These are phyloP conservation scores for Penicillium sp. DNA, from an alignment of 2,329 filamentous ascomycete genomes.

Conservation along the genomic window DNA sequence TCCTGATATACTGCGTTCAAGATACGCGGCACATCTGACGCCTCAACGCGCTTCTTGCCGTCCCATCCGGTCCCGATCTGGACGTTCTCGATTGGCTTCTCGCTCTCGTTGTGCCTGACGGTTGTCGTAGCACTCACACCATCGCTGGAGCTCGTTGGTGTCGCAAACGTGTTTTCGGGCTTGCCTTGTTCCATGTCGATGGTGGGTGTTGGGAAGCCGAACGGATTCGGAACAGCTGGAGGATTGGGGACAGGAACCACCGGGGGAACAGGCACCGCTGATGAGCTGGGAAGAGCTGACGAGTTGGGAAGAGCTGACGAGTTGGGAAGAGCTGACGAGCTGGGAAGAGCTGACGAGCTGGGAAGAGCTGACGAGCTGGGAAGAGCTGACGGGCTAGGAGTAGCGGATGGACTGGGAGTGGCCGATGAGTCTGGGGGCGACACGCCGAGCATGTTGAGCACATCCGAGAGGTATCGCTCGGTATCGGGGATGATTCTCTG, in stretches of 20 bases:
- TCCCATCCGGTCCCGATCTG: constrained; percentile 17
- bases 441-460: constrained; percentile 22
- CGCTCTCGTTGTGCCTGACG: constrained; percentile 7
- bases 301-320: too few species aligned
- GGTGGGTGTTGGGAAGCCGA: neutral
- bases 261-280: too few species aligned
- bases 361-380: neutral
- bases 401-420: constrained; percentile 7
- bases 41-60: constrained; percentile 6
- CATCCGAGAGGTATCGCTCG: constrained; percentile 12
- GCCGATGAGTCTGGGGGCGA: constrained; percentile 2
- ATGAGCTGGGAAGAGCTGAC: too few species aligned
- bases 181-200: constrained; percentile 1
- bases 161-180: constrained; percentile 1
- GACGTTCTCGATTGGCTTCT: constrained; percentile 15
- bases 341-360: too few species aligned
- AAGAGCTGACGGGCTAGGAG: constrained; percentile 4
- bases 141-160: constrained; percentile 7
- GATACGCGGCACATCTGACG: constrained; percentile 20
- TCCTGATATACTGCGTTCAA: constrained; percentile 17
- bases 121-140: constrained; percentile 13
- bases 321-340: too few species aligned
- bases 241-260: too few species aligned
- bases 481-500: constrained; percentile 27
- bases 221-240: neutral